Evolutionary conservation across 2,329 filamentous ascomycete genomes (phyloP).

Genomic region (Aureobasidium sp.): DNA sequence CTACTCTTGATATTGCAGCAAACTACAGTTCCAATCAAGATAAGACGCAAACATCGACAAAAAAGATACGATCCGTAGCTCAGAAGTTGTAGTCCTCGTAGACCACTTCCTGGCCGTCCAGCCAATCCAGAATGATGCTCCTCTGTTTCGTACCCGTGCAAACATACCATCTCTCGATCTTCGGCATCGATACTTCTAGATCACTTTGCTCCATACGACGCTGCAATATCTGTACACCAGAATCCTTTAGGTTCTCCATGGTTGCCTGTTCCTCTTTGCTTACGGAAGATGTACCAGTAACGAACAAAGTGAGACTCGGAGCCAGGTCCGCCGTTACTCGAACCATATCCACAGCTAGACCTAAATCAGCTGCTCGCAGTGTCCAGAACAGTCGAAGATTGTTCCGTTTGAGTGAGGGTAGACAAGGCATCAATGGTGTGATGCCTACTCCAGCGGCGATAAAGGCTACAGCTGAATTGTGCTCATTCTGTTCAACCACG

Average conservation of each 20-base stretch:
- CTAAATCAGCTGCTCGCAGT: conserved; percentile 66
- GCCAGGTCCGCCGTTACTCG: conserved; percentile 58
- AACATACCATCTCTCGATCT: conserved; percentile 61
- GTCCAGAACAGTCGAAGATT: conserved; percentile 74
- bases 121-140: conserved; percentile 54
- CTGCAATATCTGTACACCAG: conserved; percentile 39
- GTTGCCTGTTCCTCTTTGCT: conserved; percentile 31
- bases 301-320: conserved; percentile 63
- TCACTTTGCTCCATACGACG: conserved; percentile 57
- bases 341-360: conserved; percentile 68
- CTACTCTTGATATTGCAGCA: too few species aligned
- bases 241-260: conserved; percentile 46
- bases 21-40: neutral
- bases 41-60: neutral
- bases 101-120: conserved; percentile 49
- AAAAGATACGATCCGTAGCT: conserved; percentile 1
- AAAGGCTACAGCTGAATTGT: conserved; percentile 59
- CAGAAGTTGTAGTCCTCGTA: conserved; percentile 59
- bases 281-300: conserved; percentile 57
- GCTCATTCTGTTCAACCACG: conserved; percentile 33
- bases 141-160: conserved; percentile 62
- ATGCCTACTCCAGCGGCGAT: conserved; percentile 86
- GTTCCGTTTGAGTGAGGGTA: conserved; percentile 40
- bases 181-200: conserved; percentile 38
- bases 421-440: conserved; percentile 73